Evolutionary conservation across 192 early-diverging fungal genomes (phyloP).

Genomic region (Gonapodya prolifera): DNA sequence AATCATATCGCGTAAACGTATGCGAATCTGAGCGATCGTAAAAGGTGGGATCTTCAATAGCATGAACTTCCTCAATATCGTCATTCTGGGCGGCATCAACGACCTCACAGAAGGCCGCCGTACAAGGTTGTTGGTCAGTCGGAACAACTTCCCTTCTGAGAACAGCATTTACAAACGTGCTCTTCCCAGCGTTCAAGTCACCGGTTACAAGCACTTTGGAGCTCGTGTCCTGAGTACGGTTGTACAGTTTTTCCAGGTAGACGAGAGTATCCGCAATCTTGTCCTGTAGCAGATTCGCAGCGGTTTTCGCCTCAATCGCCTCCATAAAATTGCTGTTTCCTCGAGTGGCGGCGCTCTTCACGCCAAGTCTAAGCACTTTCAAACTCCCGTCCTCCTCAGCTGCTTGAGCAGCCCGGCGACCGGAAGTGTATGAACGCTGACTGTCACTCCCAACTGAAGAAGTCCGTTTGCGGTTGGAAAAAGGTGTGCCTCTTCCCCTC

Average conservation of each 20-base stretch:
- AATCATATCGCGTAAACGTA: constrained; percentile 57
- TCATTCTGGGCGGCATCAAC: constrained; percentile 83
- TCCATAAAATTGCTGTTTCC: constrained; percentile 18
- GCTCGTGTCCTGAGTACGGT: constrained; percentile 76
- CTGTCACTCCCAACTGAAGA: neutral
- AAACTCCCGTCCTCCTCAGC: neutral
- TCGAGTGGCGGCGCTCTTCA: neutral
- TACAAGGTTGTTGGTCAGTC: constrained; percentile 96
- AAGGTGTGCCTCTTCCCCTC: neutral
- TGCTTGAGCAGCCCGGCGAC: neutral
- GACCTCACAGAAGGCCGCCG: constrained; percentile 90
- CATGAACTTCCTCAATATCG: constrained; percentile 86
- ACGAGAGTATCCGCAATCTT: constrained; percentile 49
- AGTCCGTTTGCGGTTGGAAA: neutral
- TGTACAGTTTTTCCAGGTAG: constrained; percentile 71
- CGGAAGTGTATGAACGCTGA: neutral
- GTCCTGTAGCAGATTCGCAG: constrained; percentile 53
- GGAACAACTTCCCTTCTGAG: constrained; percentile 82
- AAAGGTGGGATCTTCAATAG: constrained; percentile 47
- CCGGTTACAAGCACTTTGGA: constrained; percentile 94
- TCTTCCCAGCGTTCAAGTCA: constrained; percentile 96
- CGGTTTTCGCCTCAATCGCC: constrained; percentile 55
- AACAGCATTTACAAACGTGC: constrained; percentile 92
- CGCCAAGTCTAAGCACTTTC: neutral
- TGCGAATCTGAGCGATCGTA: constrained; percentile 60